Evolutionary conservation across 2,329 filamentous ascomycete genomes (phyloP).

Genomic region (Colletotrichum simmondsii): DNA sequence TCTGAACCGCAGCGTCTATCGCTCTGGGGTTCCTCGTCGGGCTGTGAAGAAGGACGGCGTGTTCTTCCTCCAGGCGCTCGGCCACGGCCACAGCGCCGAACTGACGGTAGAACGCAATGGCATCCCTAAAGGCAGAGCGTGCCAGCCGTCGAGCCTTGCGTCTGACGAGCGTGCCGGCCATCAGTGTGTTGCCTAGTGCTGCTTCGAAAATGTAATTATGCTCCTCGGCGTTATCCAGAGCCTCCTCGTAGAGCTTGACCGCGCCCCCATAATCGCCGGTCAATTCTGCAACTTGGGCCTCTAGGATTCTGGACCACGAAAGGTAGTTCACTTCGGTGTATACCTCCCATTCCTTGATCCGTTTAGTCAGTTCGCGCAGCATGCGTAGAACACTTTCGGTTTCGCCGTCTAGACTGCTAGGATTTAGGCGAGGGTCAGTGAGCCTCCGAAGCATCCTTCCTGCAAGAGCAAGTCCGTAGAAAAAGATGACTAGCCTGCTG

Average conservation of each 20-base stretch:
- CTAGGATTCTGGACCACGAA: conserved; percentile 74
- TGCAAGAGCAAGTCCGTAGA: conserved; percentile 68
- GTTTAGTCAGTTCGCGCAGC: conserved; percentile 65
- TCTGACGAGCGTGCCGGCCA: conserved; percentile 77
- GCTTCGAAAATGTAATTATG: conserved; percentile 77
- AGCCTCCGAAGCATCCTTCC: conserved; percentile 61
- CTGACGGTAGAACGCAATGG: conserved; percentile 74
- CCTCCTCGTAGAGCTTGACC: conserved; percentile 74
- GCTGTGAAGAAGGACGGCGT: conserved; percentile 73
- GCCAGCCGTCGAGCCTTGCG: conserved; percentile 74
- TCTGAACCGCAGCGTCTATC: conserved; percentile 75
- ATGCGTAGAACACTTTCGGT: conserved; percentile 61
- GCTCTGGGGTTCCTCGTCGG: conserved; percentile 68
- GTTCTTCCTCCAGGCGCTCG: conserved; percentile 73
- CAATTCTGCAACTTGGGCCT: conserved; percentile 76
- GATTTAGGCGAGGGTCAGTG: conserved; percentile 56
- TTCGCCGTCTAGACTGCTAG: conserved; percentile 55
- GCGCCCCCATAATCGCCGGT: conserved; percentile 65
- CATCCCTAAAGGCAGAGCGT: conserved; percentile 74
- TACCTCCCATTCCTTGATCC: conserved; percentile 72
- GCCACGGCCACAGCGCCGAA: conserved; percentile 77
- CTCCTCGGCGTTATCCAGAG: conserved; percentile 77
- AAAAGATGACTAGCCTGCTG: conserved; percentile 66
- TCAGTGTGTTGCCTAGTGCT: conserved; percentile 77
- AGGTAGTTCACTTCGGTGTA: conserved; percentile 79